Conservation (phyloP, 768 basidiomycete genomes). For the Boletellus ananiceps region DNA sequence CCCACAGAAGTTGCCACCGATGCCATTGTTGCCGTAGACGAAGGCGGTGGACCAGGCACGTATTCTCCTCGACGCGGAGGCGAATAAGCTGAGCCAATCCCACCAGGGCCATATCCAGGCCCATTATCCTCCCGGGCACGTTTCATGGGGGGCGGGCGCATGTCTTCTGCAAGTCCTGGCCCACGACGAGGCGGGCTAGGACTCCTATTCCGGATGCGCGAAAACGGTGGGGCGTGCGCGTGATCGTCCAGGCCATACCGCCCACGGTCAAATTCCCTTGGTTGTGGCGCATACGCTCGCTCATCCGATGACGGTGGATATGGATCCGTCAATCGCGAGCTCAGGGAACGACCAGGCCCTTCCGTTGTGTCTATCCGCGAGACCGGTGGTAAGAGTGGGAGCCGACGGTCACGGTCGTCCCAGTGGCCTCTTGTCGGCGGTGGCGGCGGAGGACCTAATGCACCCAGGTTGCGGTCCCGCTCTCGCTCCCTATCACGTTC, state of each 20-base stretch:
- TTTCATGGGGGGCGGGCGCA: slow-evolving; percentile 41
- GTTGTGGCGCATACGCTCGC: slow-evolving; percentile 19
- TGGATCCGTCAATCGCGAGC: slow-evolving; percentile 27
- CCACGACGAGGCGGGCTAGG: slow-evolving; percentile 37
- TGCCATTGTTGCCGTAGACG: slow-evolving; percentile 13
- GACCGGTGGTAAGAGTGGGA: slow-evolving; percentile 20
- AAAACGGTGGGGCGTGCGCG: slow-evolving; percentile 23
- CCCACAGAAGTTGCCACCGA: background rate
- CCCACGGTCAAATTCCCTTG: slow-evolving; percentile 29
- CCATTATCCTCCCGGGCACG: slow-evolving; percentile 42
- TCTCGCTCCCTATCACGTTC: slow-evolving; percentile 42
- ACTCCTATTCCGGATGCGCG: slow-evolving; percentile 44
- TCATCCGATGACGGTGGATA: slow-evolving; percentile 22
- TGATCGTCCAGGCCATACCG: slow-evolving; percentile 23
- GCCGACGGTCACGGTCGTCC: slow-evolving; percentile 40
- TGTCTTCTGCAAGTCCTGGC: slow-evolving; percentile 29
- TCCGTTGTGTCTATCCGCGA: slow-evolving; percentile 15
- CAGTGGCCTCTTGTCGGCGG: slow-evolving; percentile 31
- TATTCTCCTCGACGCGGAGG: slow-evolving; percentile 29
- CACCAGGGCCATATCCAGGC: slow-evolving; percentile 7
- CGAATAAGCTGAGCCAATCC: slow-evolving; percentile 23
- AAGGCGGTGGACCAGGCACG: slow-evolving; percentile 17
- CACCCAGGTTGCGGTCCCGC: slow-evolving; percentile 16
- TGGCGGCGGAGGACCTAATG: slow-evolving; percentile 15
- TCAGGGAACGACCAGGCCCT: slow-evolving; percentile 21